Percentiles rank a stretch among this genome's conserved stretches.
Evolutionary conservation across 2,329 filamentous ascomycete species (phyloP).

Genomic region (Ilyonectria sp.): DNA sequence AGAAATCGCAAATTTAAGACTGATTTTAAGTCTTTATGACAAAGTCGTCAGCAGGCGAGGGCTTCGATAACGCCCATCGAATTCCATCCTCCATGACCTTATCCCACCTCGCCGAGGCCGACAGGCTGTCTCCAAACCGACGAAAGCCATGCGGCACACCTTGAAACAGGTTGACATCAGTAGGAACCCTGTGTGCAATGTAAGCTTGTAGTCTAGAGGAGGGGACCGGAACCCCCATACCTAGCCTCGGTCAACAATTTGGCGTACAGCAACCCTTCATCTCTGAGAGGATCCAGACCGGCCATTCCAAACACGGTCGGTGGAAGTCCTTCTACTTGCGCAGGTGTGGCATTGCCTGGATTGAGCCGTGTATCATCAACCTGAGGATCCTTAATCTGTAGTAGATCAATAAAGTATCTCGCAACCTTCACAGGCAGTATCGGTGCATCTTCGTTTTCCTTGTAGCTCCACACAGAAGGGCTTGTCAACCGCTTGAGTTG

Average conservation of each 20-base stretch:
- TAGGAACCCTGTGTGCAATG: constrained; percentile 60
- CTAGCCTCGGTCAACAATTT: constrained; percentile 61
- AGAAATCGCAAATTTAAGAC: no score
- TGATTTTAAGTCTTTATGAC: constrained; percentile 25
- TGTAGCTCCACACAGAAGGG: constrained; percentile 58
- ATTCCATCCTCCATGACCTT: constrained; percentile 60
- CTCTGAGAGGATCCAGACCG: constrained; percentile 63
- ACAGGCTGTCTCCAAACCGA: constrained; percentile 56
- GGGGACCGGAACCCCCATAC: constrained; percentile 43
- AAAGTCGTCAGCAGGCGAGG: constrained; percentile 48
- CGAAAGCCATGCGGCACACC: constrained; percentile 68
- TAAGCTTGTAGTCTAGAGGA: neutral
- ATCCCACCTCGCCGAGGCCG: constrained; percentile 59
- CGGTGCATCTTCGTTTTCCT: constrained; percentile 63
- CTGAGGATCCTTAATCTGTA: constrained; percentile 45
- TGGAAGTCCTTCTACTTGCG: constrained; percentile 59
- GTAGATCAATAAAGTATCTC: constrained; percentile 44
- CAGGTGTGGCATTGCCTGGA: constrained; percentile 47
- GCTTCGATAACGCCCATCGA: constrained; percentile 56
- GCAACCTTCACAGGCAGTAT: constrained; percentile 57
- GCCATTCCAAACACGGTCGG: constrained; percentile 61
- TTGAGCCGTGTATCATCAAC: constrained; percentile 56
- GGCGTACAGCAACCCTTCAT: constrained; percentile 64
- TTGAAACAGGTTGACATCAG: constrained; percentile 63
- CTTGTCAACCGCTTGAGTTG: constrained; percentile 54